Conservation (phyloP, 805 yeast species). For the Nakazawaea siamensis region DNA sequence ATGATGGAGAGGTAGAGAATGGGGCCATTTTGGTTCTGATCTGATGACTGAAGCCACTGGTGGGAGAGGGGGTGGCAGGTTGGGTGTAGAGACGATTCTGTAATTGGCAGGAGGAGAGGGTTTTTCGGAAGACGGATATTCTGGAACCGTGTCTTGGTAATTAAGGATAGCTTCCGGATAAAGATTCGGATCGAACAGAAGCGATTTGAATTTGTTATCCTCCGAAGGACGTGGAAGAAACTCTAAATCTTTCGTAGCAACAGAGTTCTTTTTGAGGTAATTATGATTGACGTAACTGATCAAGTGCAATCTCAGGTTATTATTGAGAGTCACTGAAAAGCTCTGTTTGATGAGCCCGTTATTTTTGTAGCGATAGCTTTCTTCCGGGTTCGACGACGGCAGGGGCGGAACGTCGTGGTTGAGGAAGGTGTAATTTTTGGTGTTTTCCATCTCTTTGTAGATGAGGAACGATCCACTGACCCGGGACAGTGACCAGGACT, state of each 20-base stretch:
- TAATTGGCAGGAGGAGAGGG: neutral
- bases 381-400: slow-evolving; percentile 7
- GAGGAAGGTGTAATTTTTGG: slow-evolving; percentile 9
- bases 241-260: neutral
- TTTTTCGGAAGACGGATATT: neutral
- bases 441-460: slow-evolving; percentile 50
- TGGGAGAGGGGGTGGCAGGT: neutral
- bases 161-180: slow-evolving; percentile 16
- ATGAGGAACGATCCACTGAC: slow-evolving; percentile 57
- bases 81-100: neutral
- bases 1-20: slow-evolving; percentile 15
- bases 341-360: slow-evolving; percentile 60
- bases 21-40: too few relatives aligned
- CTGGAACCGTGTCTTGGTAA: slow-evolving; percentile 10
- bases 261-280: slow-evolving; percentile 2
- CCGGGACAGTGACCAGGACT: slow-evolving; percentile 64
- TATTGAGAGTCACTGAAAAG: slow-evolving; percentile 45
- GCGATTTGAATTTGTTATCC: slow-evolving; percentile 29
- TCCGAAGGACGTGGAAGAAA: slow-evolving; percentile 31
- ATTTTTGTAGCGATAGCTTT: slow-evolving; percentile 31
- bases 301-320: slow-evolving; percentile 48
- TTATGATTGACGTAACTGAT: slow-evolving; percentile 39
- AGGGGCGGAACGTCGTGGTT: slow-evolving; percentile 4
- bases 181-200: slow-evolving; percentile 13
- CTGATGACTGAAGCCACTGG: too few relatives aligned